Base-by-base conservation (phyloP, 2,329 filamentous ascomycete genomes). In the Pseudocercospora ulei region DNA sequence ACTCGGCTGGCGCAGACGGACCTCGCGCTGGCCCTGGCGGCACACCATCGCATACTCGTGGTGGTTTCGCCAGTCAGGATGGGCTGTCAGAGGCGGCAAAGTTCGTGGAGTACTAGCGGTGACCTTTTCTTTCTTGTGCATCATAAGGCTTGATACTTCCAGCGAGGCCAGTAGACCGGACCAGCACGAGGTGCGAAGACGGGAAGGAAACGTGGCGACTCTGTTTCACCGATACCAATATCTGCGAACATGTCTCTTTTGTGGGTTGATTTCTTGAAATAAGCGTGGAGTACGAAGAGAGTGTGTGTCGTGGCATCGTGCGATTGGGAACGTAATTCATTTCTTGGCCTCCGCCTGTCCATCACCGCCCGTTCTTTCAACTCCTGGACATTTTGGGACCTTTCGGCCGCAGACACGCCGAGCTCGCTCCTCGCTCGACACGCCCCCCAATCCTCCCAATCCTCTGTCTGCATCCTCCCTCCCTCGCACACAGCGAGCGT, bases 41-140 rank as follows among this genome's bases (percentile, higher is more conserved):
- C 40, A 50, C 48, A 17, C 48, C 48, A 18, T 47, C 39, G 23
- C 50, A 53, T 27, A 46, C 45, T 31, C 50, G 50, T 27, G 50
- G 40, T 11, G 50, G 40, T 11, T 49, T 51, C 34, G 50, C 50
- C 26, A 53, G 50, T 30, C 50, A 45, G 47, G 50, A 17, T 49
- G 41, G 38, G 20, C 33, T 36, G 29, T 43, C 34, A 18, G 44
- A 47, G 27, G 33, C 35, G 18, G 37, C 19, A 26, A 44, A 36
- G 41, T 44, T 41, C 20, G 41, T 39, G 31, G 38, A 44, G 34
- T 46, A 46, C 23, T 46, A 45, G 19, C 13, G 30, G 8, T 18
- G 12, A 4, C 31, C 25, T 26, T 37, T 39, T 35, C 23, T n/a
- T 36, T 43, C 38, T 36, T 34, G 34, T 40, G 41, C 38, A 34